Base-by-base conservation (phyloP, 805 yeast genomes). In the Trichomonascus vanleenenianus region DNA sequence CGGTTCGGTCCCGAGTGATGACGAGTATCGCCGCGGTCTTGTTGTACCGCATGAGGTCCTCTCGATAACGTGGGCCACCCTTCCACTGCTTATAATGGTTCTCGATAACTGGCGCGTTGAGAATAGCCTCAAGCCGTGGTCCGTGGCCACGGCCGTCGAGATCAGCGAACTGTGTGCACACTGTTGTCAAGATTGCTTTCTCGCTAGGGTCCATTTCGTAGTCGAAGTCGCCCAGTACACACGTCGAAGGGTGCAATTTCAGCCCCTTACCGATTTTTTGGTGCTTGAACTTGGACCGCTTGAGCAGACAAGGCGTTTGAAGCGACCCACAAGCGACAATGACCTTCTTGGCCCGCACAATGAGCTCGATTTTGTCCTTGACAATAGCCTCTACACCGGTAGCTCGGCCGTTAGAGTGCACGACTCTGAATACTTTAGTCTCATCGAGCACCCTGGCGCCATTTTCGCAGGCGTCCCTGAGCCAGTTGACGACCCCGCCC, bases 101-200 rank as follows among this genome's bases (percentile, higher is more conserved):
- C 39, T 64, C 62, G 18, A 73, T 40, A 31, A 53, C 57, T 2
- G 80, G 81, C n/a, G 65, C 56, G 50, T 73, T 76, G 37, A 71
- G 61, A 22, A 72, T 46, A 2, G 78, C 64, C 57, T 76, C 81
- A 45, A 76, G 66, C 56, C 68, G 72, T 8, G 76, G 71, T 1
- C 81, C 81, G 53, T 75, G 78, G 3, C 65, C 72, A 44, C 67
- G 59, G 2, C 79, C 79, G 52, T 76, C 81, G 30, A 74, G 48
- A 50, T 76, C 75, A 43, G 69, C 78, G 12, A 57, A 66, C 51
- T 73, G 69, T 11, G 67, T 62, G 52, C 71, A 62, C 2, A 74
- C 75, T 2, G 75, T 52, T 0, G 80, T 75, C 73, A 76, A 64
- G 43, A 76, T 74, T 1, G 79, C 61, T 42, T 70, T 58, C n/a